Evolutionary conservation across 2,329 filamentous ascomycete species (phyloP).

Genomic region (Colletotrichum karsti): DNA sequence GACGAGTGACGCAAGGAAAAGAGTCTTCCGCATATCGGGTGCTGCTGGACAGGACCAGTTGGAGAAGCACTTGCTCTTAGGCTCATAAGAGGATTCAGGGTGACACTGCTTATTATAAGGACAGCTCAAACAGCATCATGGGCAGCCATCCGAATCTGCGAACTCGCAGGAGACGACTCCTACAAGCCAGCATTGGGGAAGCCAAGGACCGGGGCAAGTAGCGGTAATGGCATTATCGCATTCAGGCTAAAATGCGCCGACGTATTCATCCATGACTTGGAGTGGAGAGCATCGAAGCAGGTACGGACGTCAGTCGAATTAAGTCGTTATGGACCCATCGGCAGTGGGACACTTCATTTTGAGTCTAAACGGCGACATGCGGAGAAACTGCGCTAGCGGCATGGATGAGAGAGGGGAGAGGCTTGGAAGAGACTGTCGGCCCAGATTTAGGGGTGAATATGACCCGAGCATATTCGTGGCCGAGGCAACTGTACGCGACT

Average conservation of each 20-base stretch:
- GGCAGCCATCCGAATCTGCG: slow-evolving; percentile 7
- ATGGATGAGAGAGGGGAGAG: neutral
- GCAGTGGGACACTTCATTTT: slow-evolving; percentile 13
- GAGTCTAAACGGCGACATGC: slow-evolving; percentile 17
- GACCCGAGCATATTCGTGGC: neutral
- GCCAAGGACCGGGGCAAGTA: neutral
- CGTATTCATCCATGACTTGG: slow-evolving; percentile 20
- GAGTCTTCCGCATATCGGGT: slow-evolving; percentile 36
- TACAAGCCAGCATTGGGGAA: neutral
- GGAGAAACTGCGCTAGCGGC: slow-evolving; percentile 11
- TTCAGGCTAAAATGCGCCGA: slow-evolving; percentile 25
- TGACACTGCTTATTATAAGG: slow-evolving; percentile 3
- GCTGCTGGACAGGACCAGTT: neutral
- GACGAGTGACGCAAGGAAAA: slow-evolving; percentile 39
- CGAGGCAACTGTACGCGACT: neutral
- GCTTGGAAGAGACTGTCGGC: neutral
- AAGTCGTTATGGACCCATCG: neutral
- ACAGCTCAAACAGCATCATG: neutral
- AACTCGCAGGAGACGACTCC: slow-evolving; percentile 2
- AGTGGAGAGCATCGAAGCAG: neutral
- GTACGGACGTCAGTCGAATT: neutral
- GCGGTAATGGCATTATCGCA: neutral
- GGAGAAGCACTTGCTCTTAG: slow-evolving; percentile 13
- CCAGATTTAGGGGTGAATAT: neutral
- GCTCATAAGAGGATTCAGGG: neutral